Conservation (phyloP, 768 basidiomycete genomes). For the Tulasnella sp. region DNA sequence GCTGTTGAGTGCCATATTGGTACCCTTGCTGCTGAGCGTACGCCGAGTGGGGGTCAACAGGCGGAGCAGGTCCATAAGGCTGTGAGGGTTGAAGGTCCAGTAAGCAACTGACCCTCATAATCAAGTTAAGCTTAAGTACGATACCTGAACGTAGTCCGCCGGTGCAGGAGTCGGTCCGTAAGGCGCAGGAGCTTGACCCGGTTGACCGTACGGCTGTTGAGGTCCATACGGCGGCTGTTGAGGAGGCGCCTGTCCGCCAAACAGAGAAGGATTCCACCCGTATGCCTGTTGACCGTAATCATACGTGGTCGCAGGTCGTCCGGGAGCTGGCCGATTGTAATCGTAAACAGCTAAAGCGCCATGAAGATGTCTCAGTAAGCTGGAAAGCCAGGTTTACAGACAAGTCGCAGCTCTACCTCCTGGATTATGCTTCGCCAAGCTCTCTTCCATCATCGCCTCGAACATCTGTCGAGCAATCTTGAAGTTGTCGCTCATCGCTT, state of each 20-base stretch:
- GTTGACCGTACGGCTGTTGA: slow-evolving; percentile 24
- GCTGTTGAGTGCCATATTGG: slow-evolving; percentile 8
- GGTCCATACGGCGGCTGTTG: slow-evolving; percentile 18
- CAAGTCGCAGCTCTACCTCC: slow-evolving; percentile 33
- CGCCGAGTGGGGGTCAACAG: slow-evolving; percentile 14
- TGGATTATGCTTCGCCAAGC: slow-evolving; percentile 54
- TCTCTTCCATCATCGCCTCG: slow-evolving; percentile 89
- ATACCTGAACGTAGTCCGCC: slow-evolving; percentile 14
- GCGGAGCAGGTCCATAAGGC: slow-evolving; percentile 15
- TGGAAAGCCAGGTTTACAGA: not conserved
- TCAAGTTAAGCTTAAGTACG: not conserved
- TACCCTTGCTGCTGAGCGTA: slow-evolving; percentile 21
- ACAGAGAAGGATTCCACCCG: slow-evolving; percentile 40
- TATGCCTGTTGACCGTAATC: slow-evolving; percentile 25
- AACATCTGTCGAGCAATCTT: slow-evolving; percentile 80
- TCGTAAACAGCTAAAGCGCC: slow-evolving; percentile 17
- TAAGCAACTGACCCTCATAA: not conserved
- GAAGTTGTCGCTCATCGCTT: slow-evolving; percentile 91
- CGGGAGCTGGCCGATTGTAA: not conserved
- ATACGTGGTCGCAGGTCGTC: not conserved
- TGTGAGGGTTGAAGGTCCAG: slow-evolving; percentile 12
- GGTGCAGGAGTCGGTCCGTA: slow-evolving; percentile 21
- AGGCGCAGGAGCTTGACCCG: slow-evolving; percentile 21
- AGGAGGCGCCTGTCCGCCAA: slow-evolving; percentile 33
- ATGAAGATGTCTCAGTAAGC: slow-evolving; percentile 16